Evolutionary conservation across 2,329 filamentous ascomycete genomes (phyloP), one percentile per base, ranked within the genome.

Genomic region (Alternaria metachromatica): DNA sequence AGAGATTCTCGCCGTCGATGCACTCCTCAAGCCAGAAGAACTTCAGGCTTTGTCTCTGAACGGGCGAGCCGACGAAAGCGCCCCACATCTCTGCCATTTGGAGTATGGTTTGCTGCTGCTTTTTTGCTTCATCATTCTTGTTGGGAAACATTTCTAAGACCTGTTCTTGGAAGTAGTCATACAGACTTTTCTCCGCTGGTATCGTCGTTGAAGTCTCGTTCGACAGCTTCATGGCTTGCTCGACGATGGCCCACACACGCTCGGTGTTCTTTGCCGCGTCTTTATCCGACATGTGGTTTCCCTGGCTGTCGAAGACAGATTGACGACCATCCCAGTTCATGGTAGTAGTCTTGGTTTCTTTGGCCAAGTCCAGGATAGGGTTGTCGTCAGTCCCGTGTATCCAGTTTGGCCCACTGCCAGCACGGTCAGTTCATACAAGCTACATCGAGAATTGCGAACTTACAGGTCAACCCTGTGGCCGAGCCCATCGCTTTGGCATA

Each of bases 21-120:
- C 90, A 92, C 78, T 93, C 90, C 74, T 94, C 91, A 6, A 94
- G 76, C 90, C 90, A 93, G 76, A 93, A 92, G 80, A 88, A 93
- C 80, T 89, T 92, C 30, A 93, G 81, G 70, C 90, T 92, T 76
- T 94, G 91, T 25, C 75, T 85, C 56, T 84, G 80, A 9, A 92
- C 82, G 0, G 88, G 85, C 62, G 86, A 90, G 13, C 91, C 91
- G 6, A 93, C 85, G 74, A 92, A 93, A 0, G 87, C 87, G 3
- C 91, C 91, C 90, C 91, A 93, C 71, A 88, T 84, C 69, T 90
- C 87, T 4, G 87, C 87, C 71, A 87, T 82, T 45, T 87, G 81
- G 6, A 89, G 73, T 33, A 70, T 82, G 72, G 43, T 86, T 78
- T 51, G 83, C 82, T 68, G 88, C 81, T 77, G 85, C 80, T 64